Conservation (phyloP, 108 stramenopile genomes). For the Conticribra guillardii region DNA sequence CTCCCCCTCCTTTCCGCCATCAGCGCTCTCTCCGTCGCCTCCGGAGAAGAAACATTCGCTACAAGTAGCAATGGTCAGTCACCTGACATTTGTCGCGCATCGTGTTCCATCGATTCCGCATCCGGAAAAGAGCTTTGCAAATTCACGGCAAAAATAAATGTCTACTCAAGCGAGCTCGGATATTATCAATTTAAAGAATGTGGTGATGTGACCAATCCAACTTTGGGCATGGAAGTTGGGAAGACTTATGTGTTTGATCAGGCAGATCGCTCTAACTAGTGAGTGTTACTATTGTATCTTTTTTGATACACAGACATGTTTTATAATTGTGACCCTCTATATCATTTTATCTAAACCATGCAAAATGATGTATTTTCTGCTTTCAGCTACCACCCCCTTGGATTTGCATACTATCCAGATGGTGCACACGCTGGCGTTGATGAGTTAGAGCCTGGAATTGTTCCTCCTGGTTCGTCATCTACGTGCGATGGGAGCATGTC, state of each 20-base stretch:
- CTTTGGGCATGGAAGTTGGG: slow-evolving; percentile 72
- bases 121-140: slow-evolving; percentile 42
- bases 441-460: slow-evolving; percentile 83
- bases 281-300: slow-evolving; percentile 2
- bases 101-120: slow-evolving; percentile 15
- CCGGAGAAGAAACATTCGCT: too few species aligned
- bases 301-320: too few species aligned
- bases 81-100: slow-evolving; percentile 19
- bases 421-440: slow-evolving; percentile 83
- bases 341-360: not conserved
- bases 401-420: slow-evolving; percentile 89
- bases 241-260: slow-evolving; percentile 82
- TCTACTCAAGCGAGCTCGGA: slow-evolving; percentile 58
- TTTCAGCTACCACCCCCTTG: slow-evolving; percentile 87
- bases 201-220: slow-evolving; percentile 74
- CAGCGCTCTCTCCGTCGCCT: too few species aligned
- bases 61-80: not conserved
- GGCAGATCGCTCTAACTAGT: slow-evolving; percentile 40
- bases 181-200: slow-evolving; percentile 86
- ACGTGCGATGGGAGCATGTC: slow-evolving; percentile 40
- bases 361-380: slow-evolving; percentile 4
- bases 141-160: slow-evolving; percentile 48
- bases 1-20: too few species aligned
- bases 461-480: slow-evolving; percentile 30
- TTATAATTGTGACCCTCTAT: too few species aligned